Evolutionary conservation across 176 grass and related monocot species (phyloP), one percentile per base, ranked within the genome.

Genomic region (Triticum timopheevii): DNA sequence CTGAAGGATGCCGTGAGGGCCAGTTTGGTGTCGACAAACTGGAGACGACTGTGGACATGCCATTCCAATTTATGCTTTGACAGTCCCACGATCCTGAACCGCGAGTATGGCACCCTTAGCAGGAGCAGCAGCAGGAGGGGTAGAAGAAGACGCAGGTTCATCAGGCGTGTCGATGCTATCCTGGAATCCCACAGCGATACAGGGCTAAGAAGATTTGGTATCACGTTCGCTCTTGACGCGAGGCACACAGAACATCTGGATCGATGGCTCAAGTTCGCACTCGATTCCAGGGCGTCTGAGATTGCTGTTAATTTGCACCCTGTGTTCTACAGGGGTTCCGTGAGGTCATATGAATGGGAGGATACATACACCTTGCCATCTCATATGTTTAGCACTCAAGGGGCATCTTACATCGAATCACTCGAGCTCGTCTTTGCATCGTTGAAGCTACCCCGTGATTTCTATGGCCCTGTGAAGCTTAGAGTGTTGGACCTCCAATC

Each of bases 1-100:
- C 39, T 81, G 6, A 81, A 81, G 63, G 79, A 81, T 81, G 79
- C 79, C 22, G 63, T 81, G 15, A 81, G 63, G 79, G 13, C 63
- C 38, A 81, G 79, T 22, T 50, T 9, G 47, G 39, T 50, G 63
- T 66, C 79, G 17, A 81, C 9, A 67, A n/a, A 3, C 25, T 81
- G 63, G 40, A 68, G 79, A n/a, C 40, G n/a, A 8, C 20, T 81
- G 10, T 81, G 79, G 79, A 49, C 63, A 68, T 67, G 17, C 40
- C 64, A 68, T 65, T 19, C 79, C 8, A 28, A 68, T 49, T 5
- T 81, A 68, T 81, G 79, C 79, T 81, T 81, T 45, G 79, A 81
- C 64, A 66, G 79, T 13, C 63, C 79, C 50, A 81, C 63, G 0
- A 81, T 81, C 25, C 79, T 81, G 62, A 81, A 81, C 63, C 16